Evolutionary conservation across 306 rosid genomes (phyloP).

Genomic region (Alnus rubra): DNA sequence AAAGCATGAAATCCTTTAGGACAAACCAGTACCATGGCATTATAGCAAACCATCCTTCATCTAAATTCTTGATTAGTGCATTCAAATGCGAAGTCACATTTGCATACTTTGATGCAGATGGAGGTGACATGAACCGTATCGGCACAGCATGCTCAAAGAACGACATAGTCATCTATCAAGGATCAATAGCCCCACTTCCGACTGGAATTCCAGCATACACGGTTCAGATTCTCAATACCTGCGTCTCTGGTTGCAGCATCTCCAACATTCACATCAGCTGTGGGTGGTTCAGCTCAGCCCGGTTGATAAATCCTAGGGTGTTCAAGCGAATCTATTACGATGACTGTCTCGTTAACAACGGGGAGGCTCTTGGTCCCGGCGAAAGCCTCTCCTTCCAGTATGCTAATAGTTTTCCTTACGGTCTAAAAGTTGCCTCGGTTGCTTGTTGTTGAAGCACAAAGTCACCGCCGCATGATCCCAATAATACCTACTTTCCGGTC

Average conservation of each 20-base stretch:
- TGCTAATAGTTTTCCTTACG: conserved; percentile 50
- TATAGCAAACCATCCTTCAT: not conserved
- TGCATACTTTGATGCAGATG: conserved; percentile 4
- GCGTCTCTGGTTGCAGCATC: conserved; percentile 52
- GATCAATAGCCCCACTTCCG: conserved; percentile 43
- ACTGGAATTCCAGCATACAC: conserved; percentile 52
- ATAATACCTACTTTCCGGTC: not conserved
- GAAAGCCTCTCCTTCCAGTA: conserved; percentile 53
- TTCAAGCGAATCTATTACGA: conserved; percentile 46
- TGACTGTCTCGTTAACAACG: conserved; percentile 62
- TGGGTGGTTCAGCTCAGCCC: conserved; percentile 71
- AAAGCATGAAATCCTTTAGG: not conserved
- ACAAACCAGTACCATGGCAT: not conserved
- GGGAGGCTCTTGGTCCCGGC: conserved; percentile 47
- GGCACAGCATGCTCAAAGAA: conserved; percentile 46
- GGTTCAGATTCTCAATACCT: conserved; percentile 53
- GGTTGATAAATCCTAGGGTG: conserved; percentile 48
- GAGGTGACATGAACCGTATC: conserved; percentile 27
- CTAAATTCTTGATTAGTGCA: not conserved
- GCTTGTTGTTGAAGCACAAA: conserved; percentile 21
- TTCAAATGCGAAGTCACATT: not conserved
- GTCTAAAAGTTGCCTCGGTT: conserved; percentile 59
- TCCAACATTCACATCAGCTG: conserved; percentile 52
- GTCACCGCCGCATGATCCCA: not conserved
- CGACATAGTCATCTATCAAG: conserved; percentile 52